Percentiles rank a stretch among this genome's conserved stretches.
These are phyloP conservation scores for Pezicula carpinea DNA, from an alignment of 2,329 filamentous ascomycete species.

Conservation along the genomic window DNA sequence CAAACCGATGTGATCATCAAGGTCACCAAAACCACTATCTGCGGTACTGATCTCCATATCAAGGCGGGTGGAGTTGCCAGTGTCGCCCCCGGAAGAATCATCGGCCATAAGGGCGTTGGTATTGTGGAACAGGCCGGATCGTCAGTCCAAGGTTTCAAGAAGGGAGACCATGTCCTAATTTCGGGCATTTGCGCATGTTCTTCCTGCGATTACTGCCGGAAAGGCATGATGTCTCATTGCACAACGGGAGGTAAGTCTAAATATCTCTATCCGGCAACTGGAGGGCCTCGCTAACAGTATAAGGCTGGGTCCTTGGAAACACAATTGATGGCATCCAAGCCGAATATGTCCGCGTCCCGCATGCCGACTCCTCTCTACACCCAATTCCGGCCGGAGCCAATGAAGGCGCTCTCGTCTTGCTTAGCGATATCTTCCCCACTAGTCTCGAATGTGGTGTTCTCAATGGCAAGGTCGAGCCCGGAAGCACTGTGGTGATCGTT, in stretches of 20 bases:
- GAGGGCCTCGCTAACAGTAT: not conserved
- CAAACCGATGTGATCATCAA: slow-evolving; percentile 46
- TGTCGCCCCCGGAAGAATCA: slow-evolving; percentile 38
- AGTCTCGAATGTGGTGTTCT: slow-evolving; percentile 50
- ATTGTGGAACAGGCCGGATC: slow-evolving; percentile 40
- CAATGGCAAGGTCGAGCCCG: slow-evolving; percentile 46
- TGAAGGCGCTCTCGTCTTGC: slow-evolving; percentile 66
- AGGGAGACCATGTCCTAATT: slow-evolving; percentile 48
- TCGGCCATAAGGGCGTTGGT: slow-evolving; percentile 52
- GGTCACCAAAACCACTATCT: slow-evolving; percentile 44
- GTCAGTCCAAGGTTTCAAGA: slow-evolving; percentile 40
- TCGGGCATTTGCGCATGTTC: slow-evolving; percentile 47
- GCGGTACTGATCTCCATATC: slow-evolving; percentile 53
- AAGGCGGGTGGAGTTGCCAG: slow-evolving; percentile 47
- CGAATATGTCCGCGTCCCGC: slow-evolving; percentile 79
- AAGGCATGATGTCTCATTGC: slow-evolving; percentile 48
- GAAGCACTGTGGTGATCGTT: slow-evolving; percentile 47
- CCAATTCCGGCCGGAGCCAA: slow-evolving; percentile 73
- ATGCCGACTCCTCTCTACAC: slow-evolving; percentile 77
- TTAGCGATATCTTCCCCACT: slow-evolving; percentile 54
- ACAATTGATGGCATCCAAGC: slow-evolving; percentile 74
- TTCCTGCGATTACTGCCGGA: slow-evolving; percentile 45
- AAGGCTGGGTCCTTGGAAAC: slow-evolving; percentile 49
- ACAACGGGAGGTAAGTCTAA: slow-evolving; percentile 34
- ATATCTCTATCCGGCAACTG: not conserved